Conservation (phyloP, 768 basidiomycete genomes). For the Tylopilus sp. region DNA sequence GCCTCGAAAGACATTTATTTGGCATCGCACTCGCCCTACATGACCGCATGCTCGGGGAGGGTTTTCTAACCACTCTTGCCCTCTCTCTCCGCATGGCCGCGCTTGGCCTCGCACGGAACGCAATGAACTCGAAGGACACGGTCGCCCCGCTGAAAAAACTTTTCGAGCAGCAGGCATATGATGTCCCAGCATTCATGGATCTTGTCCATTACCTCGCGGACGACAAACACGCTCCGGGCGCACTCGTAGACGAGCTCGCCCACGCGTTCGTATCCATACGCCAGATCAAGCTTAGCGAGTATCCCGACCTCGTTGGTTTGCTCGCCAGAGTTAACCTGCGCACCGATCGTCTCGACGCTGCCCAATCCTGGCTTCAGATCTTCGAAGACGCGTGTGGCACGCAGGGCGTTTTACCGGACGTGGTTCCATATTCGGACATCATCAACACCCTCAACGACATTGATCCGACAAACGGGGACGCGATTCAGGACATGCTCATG, state of each 20-base stretch:
- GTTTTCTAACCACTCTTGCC: constrained; percentile 34
- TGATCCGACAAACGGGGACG: constrained; percentile 26
- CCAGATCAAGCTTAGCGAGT: constrained; percentile 23
- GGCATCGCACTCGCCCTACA: constrained; percentile 40
- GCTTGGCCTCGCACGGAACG: constrained; percentile 21
- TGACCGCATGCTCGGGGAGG: constrained; percentile 39
- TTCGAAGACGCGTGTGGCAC: constrained; percentile 22
- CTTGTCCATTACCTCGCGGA: constrained; percentile 22
- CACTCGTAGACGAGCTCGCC: constrained; percentile 22
- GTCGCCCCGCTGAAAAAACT: constrained; percentile 5
- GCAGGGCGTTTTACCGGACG: constrained; percentile 10
- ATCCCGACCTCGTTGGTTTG: constrained; percentile 32
- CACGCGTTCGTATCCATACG: constrained; percentile 18
- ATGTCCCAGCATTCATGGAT: constrained; percentile 24
- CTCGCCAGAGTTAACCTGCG: constrained; percentile 38
- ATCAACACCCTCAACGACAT: constrained; percentile 36
- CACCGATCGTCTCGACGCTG: constrained; percentile 29
- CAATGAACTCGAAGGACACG: not conserved
- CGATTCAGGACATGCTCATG: constrained; percentile 35
- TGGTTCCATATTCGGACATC: constrained; percentile 37
- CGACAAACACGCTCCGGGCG: constrained; percentile 10
- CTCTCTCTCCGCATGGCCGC: constrained; percentile 42
- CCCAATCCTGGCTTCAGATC: constrained; percentile 28
- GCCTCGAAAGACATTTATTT: constrained; percentile 38
- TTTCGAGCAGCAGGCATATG: constrained; percentile 17